These are phyloP conservation scores for Hypoxylon subgilvum DNA, from an alignment of 495 filamentous ascomycete genomes.

Conservation along the genomic window DNA sequence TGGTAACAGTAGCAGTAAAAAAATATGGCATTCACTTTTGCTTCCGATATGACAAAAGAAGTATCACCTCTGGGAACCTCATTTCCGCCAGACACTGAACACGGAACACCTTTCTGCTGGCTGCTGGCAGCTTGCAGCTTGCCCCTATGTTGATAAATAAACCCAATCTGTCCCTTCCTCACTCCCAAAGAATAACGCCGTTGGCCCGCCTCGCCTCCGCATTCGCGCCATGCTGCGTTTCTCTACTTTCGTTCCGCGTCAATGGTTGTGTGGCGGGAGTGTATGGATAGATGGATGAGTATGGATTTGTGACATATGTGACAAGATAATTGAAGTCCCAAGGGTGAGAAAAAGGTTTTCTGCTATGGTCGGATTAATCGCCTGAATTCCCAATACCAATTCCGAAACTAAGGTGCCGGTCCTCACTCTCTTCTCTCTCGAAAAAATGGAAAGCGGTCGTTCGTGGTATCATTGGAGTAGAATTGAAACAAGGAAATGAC, in stretches of 20 bases:
- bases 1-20: background rate
- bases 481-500: conserved; percentile 28
- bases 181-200: no score
- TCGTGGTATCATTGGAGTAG: conserved; percentile 28
- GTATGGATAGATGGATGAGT: conserved; percentile 7
- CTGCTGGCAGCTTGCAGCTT: background rate
- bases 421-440: background rate
- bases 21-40: background rate
- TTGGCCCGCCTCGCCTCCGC: conserved; percentile 15
- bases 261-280: conserved; percentile 13
- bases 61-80: conserved; percentile 25
- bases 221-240: conserved; percentile 32
- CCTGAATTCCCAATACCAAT: conserved; percentile 15
- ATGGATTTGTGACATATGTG: conserved; percentile 19
- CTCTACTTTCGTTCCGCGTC: conserved; percentile 31
- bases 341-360: conserved; percentile 7
- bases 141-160: no score
- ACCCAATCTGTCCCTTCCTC: no score
- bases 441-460: conserved; percentile 15
- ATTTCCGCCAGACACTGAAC: conserved; percentile 6
- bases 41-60: conserved; percentile 16
- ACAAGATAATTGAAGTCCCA: conserved; percentile 11
- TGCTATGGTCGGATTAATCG: conserved; percentile 5
- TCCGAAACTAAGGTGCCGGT: conserved; percentile 8
- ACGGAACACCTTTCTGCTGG: background rate